These are phyloP conservation scores for Annona cherimola DNA, from an alignment of 164 flowering plant species.

Conservation along the genomic window DNA sequence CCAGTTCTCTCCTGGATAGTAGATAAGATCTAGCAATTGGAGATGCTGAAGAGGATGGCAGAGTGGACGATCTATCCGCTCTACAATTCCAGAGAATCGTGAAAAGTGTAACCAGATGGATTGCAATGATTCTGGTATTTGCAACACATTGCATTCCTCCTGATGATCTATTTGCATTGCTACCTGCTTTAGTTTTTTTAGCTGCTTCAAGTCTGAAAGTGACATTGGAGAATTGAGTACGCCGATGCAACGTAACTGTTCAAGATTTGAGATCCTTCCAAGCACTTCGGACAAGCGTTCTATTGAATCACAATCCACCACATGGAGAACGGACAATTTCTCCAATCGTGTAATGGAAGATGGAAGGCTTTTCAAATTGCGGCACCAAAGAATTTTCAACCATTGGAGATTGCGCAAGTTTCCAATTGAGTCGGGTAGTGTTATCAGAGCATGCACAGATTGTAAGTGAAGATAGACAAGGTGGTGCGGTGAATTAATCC, in stretches of 20 bases:
- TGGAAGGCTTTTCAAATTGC: background rate
- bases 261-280: background rate
- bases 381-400: background rate
- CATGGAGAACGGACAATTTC: background rate
- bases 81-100: background rate
- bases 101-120: background rate
- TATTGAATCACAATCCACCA: background rate
- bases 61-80: background rate
- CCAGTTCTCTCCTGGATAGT: background rate
- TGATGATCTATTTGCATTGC: background rate
- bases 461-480: background rate
- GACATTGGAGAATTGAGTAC: background rate
- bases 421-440: constrained; percentile 5
- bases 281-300: background rate
- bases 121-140: background rate
- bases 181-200: background rate
- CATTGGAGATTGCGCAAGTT: background rate
- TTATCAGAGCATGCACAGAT: background rate
- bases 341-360: background rate
- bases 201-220: background rate
- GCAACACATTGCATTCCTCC: background rate
- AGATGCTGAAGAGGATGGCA: background rate
- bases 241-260: background rate
- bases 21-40: background rate
- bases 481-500: background rate